phyloP scores from a whole-genome alignment of 140 eudicot species.

The Stevia rebaudiana region DNA sequence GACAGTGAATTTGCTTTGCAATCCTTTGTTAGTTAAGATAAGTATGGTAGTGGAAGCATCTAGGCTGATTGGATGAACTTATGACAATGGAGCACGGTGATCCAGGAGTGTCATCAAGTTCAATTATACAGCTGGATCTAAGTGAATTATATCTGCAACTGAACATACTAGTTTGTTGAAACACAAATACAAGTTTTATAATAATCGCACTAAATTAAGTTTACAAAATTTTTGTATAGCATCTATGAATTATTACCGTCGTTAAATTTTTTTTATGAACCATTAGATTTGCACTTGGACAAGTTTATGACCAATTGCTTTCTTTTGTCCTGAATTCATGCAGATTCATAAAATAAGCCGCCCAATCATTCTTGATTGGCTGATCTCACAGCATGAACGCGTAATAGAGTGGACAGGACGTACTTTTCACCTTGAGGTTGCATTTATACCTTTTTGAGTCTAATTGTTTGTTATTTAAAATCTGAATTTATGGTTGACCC shows the following conservation, averaged over 20 bases:
- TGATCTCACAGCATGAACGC: constrained; percentile 72
- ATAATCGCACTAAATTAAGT: background rate
- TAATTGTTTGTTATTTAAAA: constrained; percentile 5
- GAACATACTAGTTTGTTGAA: background rate
- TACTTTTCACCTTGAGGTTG: constrained; percentile 79
- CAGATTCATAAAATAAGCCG: constrained; percentile 72
- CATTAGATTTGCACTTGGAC: constrained; percentile 1
- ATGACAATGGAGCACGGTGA: background rate
- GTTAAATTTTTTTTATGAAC: too few species aligned
- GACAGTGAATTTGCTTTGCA: background rate
- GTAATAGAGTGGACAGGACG: constrained; percentile 92
- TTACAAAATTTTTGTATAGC: constrained; percentile 2
- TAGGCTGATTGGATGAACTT: background rate
- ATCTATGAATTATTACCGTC: constrained; percentile 11
- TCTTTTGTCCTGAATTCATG: constrained; percentile 17
- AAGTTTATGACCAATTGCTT: constrained; percentile 14
- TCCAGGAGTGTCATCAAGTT: background rate
- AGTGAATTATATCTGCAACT: constrained; percentile 1
- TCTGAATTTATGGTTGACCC: background rate
- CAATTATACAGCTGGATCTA: background rate
- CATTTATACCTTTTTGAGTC: background rate
- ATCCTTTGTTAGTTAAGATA: background rate
- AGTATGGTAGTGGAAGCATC: background rate
- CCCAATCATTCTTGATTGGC: constrained; percentile 87
- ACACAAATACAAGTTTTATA: background rate